phyloP scores from a whole-genome alignment of 2,329 filamentous ascomycete species.

The Penicillium aurantiogriseum region DNA sequence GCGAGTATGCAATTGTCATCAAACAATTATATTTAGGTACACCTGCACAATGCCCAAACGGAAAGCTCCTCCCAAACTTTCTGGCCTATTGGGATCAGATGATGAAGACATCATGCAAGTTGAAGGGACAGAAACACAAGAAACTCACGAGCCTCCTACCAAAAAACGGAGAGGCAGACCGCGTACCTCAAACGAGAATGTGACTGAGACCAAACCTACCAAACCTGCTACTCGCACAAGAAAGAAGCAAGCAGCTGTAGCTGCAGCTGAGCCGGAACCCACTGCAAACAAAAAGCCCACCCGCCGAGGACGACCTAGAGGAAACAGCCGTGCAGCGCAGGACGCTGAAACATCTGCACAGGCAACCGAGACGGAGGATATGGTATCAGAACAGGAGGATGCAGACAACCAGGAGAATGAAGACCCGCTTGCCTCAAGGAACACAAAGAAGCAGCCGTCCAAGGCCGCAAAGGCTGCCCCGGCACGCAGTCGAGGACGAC shows the following conservation, averaged over 20 bases:
- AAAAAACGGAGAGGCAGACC: constrained; percentile 41
- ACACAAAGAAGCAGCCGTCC: constrained; percentile 18
- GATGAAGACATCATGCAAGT: constrained; percentile 41
- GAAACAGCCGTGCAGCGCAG: constrained; percentile 29
- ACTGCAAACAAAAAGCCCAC: constrained; percentile 19
- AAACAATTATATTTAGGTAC: background rate
- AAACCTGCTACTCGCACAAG: constrained; percentile 26
- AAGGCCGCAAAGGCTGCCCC: constrained; percentile 10
- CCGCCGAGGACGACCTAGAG: constrained; percentile 33
- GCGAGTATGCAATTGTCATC: background rate
- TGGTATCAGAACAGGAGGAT: constrained; percentile 27
- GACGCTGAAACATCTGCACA: constrained; percentile 26
- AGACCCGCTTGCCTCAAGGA: constrained; percentile 21
- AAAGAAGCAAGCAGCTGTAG: constrained; percentile 22
- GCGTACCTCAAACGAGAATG: constrained; percentile 46
- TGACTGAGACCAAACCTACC: constrained; percentile 37
- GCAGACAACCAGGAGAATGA: constrained; percentile 27
- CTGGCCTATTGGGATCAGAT: constrained; percentile 50
- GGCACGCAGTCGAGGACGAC: constrained; percentile 27
- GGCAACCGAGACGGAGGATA: constrained; percentile 45
- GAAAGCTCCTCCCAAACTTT: constrained; percentile 45
- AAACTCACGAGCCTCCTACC: constrained; percentile 35
- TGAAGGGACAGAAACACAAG: constrained; percentile 27
- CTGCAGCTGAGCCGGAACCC: constrained; percentile 8
- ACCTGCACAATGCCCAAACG: constrained; percentile 38